These are phyloP conservation scores for Diospyros kaki DNA, from an alignment of 148 eudicot genomes.

Conservation along the genomic window DNA sequence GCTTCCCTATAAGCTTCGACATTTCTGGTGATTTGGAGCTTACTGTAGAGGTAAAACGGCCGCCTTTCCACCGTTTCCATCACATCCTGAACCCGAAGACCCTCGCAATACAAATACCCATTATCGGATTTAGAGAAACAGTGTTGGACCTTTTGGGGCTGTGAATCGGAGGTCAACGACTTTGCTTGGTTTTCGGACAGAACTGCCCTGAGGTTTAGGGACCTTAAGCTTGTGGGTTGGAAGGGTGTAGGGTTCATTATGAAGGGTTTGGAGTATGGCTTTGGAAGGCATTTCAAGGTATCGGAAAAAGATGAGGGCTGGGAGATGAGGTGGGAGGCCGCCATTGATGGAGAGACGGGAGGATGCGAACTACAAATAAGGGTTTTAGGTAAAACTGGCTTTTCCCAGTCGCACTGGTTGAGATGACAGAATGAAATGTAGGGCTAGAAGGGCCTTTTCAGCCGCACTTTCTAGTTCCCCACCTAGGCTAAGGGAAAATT, in stretches of 20 bases:
- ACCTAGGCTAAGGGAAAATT: too few species aligned
- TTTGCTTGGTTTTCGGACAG: slow-evolving; percentile 31
- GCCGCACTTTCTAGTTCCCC: too few species aligned
- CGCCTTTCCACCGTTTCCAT: slow-evolving; percentile 78
- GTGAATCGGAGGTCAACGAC: slow-evolving; percentile 11
- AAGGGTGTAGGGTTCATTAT: slow-evolving; percentile 13
- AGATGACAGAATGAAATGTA: too few species aligned
- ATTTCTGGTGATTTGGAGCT: slow-evolving; percentile 83
- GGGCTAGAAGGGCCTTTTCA: neutral
- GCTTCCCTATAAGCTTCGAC: slow-evolving; percentile 81
- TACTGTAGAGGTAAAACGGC: slow-evolving; percentile 89
- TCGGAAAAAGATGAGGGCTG: slow-evolving; percentile 30
- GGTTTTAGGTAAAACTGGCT: neutral
- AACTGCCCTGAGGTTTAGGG: slow-evolving; percentile 36
- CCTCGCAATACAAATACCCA: slow-evolving; percentile 87
- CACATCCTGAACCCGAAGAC: slow-evolving; percentile 63
- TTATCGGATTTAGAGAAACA: slow-evolving; percentile 62
- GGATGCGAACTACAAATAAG: neutral
- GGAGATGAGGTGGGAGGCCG: slow-evolving; percentile 48
- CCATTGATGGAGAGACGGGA: slow-evolving; percentile 35
- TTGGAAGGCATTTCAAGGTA: slow-evolving; percentile 25
- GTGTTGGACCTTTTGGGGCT: slow-evolving; percentile 27
- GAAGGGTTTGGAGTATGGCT: slow-evolving; percentile 14
- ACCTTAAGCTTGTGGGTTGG: slow-evolving; percentile 26
- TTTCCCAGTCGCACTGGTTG: neutral